A percentile compares a stretch with the other conserved stretches of the same genome.
phyloP scores from a whole-genome alignment of 1,139 yeast genomes.

The Suhomyces yuchorum region DNA sequence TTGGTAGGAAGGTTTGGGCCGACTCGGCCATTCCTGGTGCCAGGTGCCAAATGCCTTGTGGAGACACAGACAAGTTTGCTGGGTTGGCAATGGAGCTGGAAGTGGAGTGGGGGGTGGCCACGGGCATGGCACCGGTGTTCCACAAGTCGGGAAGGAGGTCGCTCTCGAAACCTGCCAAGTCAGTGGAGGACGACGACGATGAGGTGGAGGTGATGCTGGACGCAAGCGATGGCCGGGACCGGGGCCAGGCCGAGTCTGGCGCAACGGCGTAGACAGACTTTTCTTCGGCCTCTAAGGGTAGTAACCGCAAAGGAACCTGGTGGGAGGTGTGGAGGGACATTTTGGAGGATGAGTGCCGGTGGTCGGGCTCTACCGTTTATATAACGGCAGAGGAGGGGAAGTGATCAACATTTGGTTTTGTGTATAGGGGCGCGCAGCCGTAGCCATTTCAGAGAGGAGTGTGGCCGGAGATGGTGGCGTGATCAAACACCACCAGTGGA shows the following conservation, averaged over 20 bases:
- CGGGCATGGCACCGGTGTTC: conserved; percentile 24
- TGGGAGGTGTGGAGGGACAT: conserved; percentile 11
- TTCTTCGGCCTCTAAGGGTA: conserved; percentile 15
- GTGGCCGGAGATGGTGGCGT: conserved; percentile 11
- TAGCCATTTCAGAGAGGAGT: conserved; percentile 3
- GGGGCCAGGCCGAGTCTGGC: conserved; percentile 1
- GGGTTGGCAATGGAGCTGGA: neutral
- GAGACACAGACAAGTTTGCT: neutral
- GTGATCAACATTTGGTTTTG: conserved; percentile 14
- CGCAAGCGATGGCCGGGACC: conserved; percentile 15
- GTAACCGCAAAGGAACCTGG: conserved; percentile 17
- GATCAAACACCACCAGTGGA: conserved; percentile 2
- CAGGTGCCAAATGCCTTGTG: neutral
- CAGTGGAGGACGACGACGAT: conserved; percentile 22
- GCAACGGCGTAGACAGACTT: conserved; percentile 2
- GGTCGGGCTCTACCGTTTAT: conserved; percentile 5
- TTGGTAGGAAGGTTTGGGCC: conserved; percentile 20
- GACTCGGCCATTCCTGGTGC: neutral
- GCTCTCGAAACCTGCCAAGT: conserved; percentile 25
- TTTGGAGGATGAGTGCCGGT: neutral
- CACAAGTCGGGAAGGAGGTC: conserved; percentile 42
- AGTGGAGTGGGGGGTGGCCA: conserved; percentile 3
- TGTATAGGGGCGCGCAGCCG: conserved; percentile 12
- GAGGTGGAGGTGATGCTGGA: conserved; percentile 26
- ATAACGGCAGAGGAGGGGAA: conserved; percentile 15